Conservation (phyloP, 768 basidiomycete species). For the Trametes elegans region DNA sequence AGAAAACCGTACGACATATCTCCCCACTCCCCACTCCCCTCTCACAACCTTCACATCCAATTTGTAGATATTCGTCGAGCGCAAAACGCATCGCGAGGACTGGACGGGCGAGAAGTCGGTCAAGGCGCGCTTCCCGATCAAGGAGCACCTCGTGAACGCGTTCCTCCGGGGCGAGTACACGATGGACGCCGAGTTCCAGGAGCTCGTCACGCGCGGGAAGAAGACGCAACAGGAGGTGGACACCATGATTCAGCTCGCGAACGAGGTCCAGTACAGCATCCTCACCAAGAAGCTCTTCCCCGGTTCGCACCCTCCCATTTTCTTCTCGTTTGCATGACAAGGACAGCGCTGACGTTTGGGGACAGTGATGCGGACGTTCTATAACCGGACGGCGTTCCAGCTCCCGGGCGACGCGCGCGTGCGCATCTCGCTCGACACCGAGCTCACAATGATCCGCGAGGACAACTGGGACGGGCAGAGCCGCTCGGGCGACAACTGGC, state of each 20-base stretch:
- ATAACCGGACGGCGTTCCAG: slow-evolving; percentile 98
- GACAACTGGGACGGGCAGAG: slow-evolving; percentile 89
- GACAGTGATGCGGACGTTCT: slow-evolving; percentile 93
- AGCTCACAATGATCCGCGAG: slow-evolving; percentile 91
- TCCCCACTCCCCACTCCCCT: not conserved
- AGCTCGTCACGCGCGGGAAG: slow-evolving; percentile 83
- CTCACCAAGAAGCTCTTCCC: slow-evolving; percentile 79
- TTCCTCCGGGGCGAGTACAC: slow-evolving; percentile 89
- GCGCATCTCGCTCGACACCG: slow-evolving; percentile 96
- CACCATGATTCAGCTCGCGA: slow-evolving; percentile 93
- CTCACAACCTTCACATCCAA: not conserved
- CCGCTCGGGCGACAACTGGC: slow-evolving; percentile 89
- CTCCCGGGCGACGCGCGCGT: slow-evolving; percentile 98
- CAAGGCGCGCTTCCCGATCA: slow-evolving; percentile 94
- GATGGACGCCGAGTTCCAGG: slow-evolving; percentile 91
- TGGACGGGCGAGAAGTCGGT: slow-evolving; percentile 99
- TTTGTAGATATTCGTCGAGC: slow-evolving; percentile 77
- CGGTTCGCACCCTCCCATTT: slow-evolving; percentile 51
- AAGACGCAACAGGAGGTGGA: slow-evolving; percentile 92
- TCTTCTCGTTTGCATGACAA: not conserved
- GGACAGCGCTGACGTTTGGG: not conserved
- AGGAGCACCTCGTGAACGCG: slow-evolving; percentile 89
- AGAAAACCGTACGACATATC: slow-evolving; percentile 61
- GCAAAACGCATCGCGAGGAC: slow-evolving; percentile 93
- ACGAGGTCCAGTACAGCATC: slow-evolving; percentile 91